These are phyloP conservation scores for Casuarina cunninghamiana DNA, from an alignment of 306 rosid species.

Conservation along the genomic window DNA sequence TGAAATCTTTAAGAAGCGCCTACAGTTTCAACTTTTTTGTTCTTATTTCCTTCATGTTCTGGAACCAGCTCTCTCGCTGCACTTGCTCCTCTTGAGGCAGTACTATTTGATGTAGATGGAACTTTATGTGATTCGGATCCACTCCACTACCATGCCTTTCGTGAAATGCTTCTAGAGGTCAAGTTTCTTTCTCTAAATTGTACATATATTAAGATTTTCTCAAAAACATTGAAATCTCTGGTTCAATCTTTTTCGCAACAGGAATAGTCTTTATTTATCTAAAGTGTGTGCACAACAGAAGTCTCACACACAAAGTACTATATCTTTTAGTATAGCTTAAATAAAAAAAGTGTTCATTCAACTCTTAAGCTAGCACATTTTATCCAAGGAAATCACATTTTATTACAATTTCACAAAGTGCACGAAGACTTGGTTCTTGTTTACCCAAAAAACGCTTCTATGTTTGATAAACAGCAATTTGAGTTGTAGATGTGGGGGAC, in stretches of 20 bases:
- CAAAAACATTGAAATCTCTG: background rate
- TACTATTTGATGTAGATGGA: slow-evolving; percentile 92
- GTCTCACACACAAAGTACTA: background rate
- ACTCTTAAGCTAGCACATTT: background rate
- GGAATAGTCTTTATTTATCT: slow-evolving; percentile 1
- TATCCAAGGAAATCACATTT: too few species aligned
- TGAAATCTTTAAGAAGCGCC: background rate
- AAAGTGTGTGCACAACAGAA: background rate
- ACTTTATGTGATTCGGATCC: slow-evolving; percentile 93
- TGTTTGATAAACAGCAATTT: background rate
- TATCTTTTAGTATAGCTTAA: background rate
- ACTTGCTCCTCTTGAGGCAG: slow-evolving; percentile 79
- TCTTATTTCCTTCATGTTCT: slow-evolving; percentile 31
- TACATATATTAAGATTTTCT: background rate
- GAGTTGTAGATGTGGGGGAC: slow-evolving; percentile 19
- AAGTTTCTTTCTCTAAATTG: slow-evolving; percentile 12
- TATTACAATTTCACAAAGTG: too few species aligned
- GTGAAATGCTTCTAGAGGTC: slow-evolving; percentile 83
- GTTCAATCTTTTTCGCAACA: background rate
- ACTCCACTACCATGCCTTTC: slow-evolving; percentile 71
- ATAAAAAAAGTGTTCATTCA: background rate
- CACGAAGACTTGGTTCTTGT: too few species aligned
- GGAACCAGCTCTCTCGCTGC: slow-evolving; percentile 55
- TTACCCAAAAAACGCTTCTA: background rate
- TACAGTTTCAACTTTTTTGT: background rate